Evolutionary conservation across 1,284 basidiomycete genomes (phyloP).

Genomic region (Trametes sp.): DNA sequence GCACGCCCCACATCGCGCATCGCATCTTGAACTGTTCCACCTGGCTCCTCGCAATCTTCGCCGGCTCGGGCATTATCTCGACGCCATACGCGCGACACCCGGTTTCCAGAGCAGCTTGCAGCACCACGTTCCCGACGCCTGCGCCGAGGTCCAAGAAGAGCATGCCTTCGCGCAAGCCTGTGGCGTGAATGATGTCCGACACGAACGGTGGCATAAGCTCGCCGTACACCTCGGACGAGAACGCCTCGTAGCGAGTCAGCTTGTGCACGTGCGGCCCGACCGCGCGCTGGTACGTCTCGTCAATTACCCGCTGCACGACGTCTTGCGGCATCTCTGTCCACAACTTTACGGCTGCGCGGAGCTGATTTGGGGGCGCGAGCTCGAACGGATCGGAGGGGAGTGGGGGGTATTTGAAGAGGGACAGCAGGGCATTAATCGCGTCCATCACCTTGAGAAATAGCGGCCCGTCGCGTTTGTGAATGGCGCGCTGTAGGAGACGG

Average conservation of each 20-base stretch:
- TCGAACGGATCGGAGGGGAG: slow-evolving; percentile 57
- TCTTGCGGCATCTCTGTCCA: slow-evolving; percentile 66
- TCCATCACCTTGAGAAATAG: slow-evolving; percentile 68
- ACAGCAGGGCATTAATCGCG: slow-evolving; percentile 64
- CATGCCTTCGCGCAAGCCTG: slow-evolving; percentile 63
- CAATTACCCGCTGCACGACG: slow-evolving; percentile 71
- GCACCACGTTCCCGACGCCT: slow-evolving; percentile 80
- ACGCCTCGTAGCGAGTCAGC: slow-evolving; percentile 74
- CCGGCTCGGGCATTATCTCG: slow-evolving; percentile 68
- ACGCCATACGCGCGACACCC: slow-evolving; percentile 79
- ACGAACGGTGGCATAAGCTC: slow-evolving; percentile 77
- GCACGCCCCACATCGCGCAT: slow-evolving; percentile 80
- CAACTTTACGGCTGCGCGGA: slow-evolving; percentile 53
- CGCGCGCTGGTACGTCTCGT: slow-evolving; percentile 81
- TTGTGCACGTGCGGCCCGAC: slow-evolving; percentile 74
- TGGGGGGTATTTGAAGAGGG: slow-evolving; percentile 66
- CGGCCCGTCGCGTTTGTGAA: slow-evolving; percentile 69
- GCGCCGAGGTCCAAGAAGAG: slow-evolving; percentile 81
- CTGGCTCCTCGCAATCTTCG: slow-evolving; percentile 68
- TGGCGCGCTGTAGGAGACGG: slow-evolving; percentile 67
- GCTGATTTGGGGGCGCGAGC: slow-evolving; percentile 51
- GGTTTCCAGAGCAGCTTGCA: slow-evolving; percentile 77
- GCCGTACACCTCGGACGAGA: slow-evolving; percentile 79
- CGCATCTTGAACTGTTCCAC: slow-evolving; percentile 67
- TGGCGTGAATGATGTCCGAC: slow-evolving; percentile 66